Evolutionary conservation across 1,139 yeast species (phyloP).

Genomic region (Geotrichum fermentans): DNA sequence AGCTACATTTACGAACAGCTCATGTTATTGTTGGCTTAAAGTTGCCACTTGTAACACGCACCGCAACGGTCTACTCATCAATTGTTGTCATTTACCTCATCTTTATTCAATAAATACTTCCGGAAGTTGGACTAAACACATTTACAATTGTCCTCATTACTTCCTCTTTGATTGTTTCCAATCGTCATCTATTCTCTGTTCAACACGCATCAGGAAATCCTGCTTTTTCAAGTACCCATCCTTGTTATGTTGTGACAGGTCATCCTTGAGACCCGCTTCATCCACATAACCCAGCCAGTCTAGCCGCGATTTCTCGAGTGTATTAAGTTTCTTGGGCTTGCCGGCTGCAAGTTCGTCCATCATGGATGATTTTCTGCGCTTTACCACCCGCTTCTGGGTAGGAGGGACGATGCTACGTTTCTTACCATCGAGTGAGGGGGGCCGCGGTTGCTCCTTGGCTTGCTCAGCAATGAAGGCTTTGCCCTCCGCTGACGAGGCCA

Average conservation of each 20-base stretch:
- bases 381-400: conserved; percentile 38
- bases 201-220: conserved; percentile 78
- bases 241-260: conserved; percentile 65
- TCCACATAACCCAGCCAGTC: conserved; percentile 98
- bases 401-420: conserved; percentile 27
- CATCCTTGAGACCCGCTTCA: conserved; percentile 75
- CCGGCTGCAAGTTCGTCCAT: conserved; percentile 61
- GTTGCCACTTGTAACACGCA: too few relatives aligned
- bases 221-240: conserved; percentile 88
- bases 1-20: too few relatives aligned
- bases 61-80: too few relatives aligned
- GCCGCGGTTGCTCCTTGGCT: conserved; percentile 18
- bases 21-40: too few relatives aligned
- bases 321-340: conserved; percentile 69
- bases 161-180: conserved; percentile 54
- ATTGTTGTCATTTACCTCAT: too few relatives aligned
- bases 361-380: conserved; percentile 66
- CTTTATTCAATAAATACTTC: too few relatives aligned
- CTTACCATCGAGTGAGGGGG: conserved; percentile 15
- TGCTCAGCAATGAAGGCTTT: conserved; percentile 56
- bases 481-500: conserved; percentile 77
- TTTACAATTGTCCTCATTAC: too few relatives aligned
- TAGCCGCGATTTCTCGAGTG: conserved; percentile 83
- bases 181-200: conserved; percentile 57
- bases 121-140: too few relatives aligned